A percentile compares a stretch with the other conserved stretches of the same genome.
Evolutionary conservation across 2,329 filamentous ascomycete species (phyloP).

Genomic region (Phoma sp.): DNA sequence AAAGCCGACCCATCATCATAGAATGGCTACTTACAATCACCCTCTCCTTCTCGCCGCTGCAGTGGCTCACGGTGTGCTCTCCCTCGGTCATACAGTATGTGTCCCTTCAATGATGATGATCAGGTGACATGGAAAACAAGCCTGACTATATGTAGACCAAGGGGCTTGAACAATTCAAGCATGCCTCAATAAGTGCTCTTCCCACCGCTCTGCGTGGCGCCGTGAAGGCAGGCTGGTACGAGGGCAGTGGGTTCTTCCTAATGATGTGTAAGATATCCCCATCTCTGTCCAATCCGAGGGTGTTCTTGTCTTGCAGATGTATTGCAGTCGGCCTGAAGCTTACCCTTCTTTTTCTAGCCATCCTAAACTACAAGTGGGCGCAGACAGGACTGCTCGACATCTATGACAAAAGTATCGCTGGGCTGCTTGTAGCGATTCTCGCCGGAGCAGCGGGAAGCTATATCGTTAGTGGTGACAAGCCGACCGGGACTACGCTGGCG

Average conservation of each 20-base stretch:
- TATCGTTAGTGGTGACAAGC: slow-evolving; percentile 33
- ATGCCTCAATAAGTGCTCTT: slow-evolving; percentile 38
- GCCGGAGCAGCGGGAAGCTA: slow-evolving; percentile 34
- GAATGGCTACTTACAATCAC: slow-evolving; percentile 17
- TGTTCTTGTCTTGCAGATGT: no score
- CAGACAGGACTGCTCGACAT: slow-evolving; percentile 38
- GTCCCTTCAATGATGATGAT: neutral
- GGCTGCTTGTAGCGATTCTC: slow-evolving; percentile 33
- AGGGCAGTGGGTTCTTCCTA: slow-evolving; percentile 44
- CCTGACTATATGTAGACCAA: slow-evolving; percentile 29
- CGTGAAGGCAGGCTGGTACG: slow-evolving; percentile 45
- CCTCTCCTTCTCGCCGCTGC: slow-evolving; percentile 39
- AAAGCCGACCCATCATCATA: neutral
- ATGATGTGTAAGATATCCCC: slow-evolving; percentile 35
- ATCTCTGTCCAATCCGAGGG: no score
- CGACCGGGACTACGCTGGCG: slow-evolving; percentile 29
- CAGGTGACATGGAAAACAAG: neutral
- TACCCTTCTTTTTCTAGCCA: slow-evolving; percentile 19
- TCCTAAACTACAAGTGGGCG: slow-evolving; percentile 47
- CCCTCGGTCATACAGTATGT: slow-evolving; percentile 42
- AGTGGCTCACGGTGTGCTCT: slow-evolving; percentile 38
- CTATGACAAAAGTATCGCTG: slow-evolving; percentile 41
- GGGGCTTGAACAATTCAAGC: slow-evolving; percentile 44
- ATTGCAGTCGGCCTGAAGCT: no score
- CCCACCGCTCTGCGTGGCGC: slow-evolving; percentile 36